phyloP scores from a whole-genome alignment of 495 filamentous ascomycete genomes.

The Chaetomium fimeti region DNA sequence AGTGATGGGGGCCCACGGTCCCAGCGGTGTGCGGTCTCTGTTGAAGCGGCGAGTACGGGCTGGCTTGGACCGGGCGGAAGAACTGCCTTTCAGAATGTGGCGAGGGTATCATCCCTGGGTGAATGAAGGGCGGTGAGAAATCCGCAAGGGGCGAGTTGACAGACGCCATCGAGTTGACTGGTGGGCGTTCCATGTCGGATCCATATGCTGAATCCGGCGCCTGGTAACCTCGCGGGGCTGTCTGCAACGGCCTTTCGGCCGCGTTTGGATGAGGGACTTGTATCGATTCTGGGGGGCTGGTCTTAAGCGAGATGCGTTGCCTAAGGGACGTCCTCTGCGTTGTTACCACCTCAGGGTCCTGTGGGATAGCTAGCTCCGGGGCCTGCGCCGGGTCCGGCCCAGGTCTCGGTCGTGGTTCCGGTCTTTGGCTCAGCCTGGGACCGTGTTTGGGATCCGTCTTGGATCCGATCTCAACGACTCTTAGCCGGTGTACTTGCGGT shows the following conservation, averaged over 20 bases:
- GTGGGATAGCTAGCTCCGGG: conserved; percentile 22
- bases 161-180: conserved; percentile 34
- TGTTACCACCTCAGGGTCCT: conserved; percentile 31
- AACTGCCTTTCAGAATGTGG: conserved; percentile 53
- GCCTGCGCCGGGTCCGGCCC: conserved; percentile 24
- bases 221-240: conserved; percentile 37
- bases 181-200: conserved; percentile 48
- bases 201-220: conserved; percentile 53
- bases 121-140: conserved; percentile 39
- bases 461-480: conserved; percentile 31
- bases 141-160: conserved; percentile 34
- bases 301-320: conserved; percentile 51
- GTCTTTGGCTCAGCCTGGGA: conserved; percentile 12
- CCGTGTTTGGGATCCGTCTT: conserved; percentile 18
- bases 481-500: conserved; percentile 19
- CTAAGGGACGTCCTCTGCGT: conserved; percentile 46
- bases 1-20: conserved; percentile 32
- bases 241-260: conserved; percentile 33
- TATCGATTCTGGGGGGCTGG: conserved; percentile 45
- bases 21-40: conserved; percentile 56
- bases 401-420: conserved; percentile 1
- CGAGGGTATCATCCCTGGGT: conserved; percentile 44
- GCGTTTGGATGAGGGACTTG: conserved; percentile 42
- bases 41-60: conserved; percentile 55
- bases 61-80: conserved; percentile 55